Conservation (phyloP, 495 filamentous ascomycete genomes). For the Barbatosphaeria neglecta region DNA sequence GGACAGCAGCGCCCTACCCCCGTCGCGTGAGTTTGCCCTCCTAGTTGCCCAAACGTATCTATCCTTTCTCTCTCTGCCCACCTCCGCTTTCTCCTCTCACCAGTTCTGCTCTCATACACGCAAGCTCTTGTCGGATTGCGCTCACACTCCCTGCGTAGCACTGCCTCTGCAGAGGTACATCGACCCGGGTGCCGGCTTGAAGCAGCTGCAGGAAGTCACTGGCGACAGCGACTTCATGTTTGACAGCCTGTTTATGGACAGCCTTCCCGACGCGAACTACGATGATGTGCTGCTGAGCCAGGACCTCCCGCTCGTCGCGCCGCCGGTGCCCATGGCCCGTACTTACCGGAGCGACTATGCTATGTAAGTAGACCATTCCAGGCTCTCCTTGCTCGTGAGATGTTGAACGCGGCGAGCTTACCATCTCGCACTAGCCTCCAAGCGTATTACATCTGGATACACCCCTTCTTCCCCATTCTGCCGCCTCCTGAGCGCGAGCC, state of each 20-base stretch:
- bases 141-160: neutral
- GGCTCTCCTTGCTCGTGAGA: neutral
- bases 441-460: conserved; percentile 50
- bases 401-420: conserved; percentile 9
- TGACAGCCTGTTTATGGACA: conserved; percentile 1
- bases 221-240: conserved; percentile 4
- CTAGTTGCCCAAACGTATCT: no score
- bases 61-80: neutral
- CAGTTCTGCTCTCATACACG: neutral
- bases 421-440: conserved; percentile 31
- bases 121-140: no score
- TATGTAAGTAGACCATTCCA: neutral
- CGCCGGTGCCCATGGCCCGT: neutral
- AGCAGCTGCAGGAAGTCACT: neutral
- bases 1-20: neutral
- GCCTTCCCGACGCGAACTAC: neutral
- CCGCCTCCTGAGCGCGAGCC: conserved; percentile 36
- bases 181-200: conserved; percentile 1
- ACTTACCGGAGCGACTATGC: neutral
- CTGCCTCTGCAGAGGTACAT: conserved; percentile 1
- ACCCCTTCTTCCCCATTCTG: conserved; percentile 47
- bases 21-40: neutral
- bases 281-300: neutral
- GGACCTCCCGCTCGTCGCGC: neutral
- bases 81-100: neutral